Conservation (phyloP, 352 stramenopile genomes). For the Thraustochytrium sp. region DNA sequence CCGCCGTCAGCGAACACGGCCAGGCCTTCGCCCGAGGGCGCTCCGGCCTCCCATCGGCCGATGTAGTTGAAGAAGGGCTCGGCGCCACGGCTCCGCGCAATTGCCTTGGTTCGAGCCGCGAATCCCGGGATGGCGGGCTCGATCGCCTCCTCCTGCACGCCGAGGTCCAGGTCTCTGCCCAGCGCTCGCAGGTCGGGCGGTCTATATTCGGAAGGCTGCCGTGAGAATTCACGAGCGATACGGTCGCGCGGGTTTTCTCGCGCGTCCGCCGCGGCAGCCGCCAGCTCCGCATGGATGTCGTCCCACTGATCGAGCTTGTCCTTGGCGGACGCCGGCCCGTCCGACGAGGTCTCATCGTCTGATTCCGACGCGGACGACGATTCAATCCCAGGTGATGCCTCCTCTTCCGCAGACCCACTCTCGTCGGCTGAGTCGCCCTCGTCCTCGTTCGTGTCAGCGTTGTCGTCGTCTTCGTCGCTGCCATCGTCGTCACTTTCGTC, state of each 20-base stretch:
- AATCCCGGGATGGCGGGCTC: not conserved
- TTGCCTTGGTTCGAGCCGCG: not conserved
- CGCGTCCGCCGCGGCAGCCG: too few species aligned
- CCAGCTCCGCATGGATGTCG: not conserved
- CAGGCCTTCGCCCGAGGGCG: constrained; percentile 22
- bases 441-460: not conserved
- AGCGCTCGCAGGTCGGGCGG: not conserved
- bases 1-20: constrained; percentile 47
- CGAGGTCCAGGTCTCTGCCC: not conserved
- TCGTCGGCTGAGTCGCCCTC: not conserved
- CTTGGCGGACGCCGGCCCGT: too few species aligned
- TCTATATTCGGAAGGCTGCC: not conserved
- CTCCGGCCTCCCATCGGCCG: constrained; percentile 42
- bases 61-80: constrained; percentile 48
- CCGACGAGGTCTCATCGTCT: not conserved
- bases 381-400: not conserved
- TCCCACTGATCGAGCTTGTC: not conserved
- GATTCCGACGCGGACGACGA: not conserved
- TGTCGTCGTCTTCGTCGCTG: not conserved
- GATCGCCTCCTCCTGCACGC: not conserved
- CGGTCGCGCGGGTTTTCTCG: not conserved
- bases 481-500: not conserved
- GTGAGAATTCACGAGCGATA: not conserved
- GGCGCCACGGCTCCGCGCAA: constrained; percentile 20
- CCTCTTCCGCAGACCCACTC: not conserved